Evolutionary conservation across 2,329 filamentous ascomycete species (phyloP).

Genomic region (Arthroderma sp.): DNA sequence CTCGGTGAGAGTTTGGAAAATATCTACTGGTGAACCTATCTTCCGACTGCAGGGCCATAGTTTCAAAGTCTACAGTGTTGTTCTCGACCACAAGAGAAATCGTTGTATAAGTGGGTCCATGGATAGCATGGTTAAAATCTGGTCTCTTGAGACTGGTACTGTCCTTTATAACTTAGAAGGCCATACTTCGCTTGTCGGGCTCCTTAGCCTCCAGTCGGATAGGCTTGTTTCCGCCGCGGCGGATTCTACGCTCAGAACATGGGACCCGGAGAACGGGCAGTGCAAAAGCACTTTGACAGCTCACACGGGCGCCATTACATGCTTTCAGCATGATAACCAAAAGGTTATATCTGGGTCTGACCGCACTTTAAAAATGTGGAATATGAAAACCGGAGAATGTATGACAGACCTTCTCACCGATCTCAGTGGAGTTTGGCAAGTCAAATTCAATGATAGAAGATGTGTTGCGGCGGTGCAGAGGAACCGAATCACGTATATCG

Average conservation of each 20-base stretch:
- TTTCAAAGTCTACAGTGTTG: slow-evolving; percentile 94
- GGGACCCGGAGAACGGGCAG: slow-evolving; percentile 85
- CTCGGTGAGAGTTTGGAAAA: slow-evolving; percentile 91
- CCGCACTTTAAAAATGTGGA: slow-evolving; percentile 97
- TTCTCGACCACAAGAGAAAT: slow-evolving; percentile 79
- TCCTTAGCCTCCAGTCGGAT: slow-evolving; percentile 79
- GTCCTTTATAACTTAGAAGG: slow-evolving; percentile 85
- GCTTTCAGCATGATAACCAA: slow-evolving; percentile 92
- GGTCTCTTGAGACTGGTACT: slow-evolving; percentile 77
- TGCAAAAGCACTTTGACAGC: slow-evolving; percentile 84
- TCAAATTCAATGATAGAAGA: slow-evolving; percentile 88
- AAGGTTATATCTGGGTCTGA: slow-evolving; percentile 97
- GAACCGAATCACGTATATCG: slow-evolving; percentile 83
- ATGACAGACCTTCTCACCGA: slow-evolving; percentile 87
- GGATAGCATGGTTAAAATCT: slow-evolving; percentile 96
- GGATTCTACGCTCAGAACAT: slow-evolving; percentile 88
- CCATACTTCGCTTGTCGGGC: slow-evolving; percentile 79
- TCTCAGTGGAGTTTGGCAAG: slow-evolving; percentile 95
- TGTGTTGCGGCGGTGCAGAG: slow-evolving; percentile 95
- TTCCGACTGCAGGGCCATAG: slow-evolving; percentile 76
- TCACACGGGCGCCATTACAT: slow-evolving; percentile 94
- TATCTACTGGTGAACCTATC: slow-evolving; percentile 80
- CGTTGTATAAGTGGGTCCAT: slow-evolving; percentile 96
- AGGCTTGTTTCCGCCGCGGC: slow-evolving; percentile 88
- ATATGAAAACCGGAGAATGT: slow-evolving; percentile 81